Conservation (phyloP, 2,329 filamentous ascomycete species). For the Hortaea werneckii region DNA sequence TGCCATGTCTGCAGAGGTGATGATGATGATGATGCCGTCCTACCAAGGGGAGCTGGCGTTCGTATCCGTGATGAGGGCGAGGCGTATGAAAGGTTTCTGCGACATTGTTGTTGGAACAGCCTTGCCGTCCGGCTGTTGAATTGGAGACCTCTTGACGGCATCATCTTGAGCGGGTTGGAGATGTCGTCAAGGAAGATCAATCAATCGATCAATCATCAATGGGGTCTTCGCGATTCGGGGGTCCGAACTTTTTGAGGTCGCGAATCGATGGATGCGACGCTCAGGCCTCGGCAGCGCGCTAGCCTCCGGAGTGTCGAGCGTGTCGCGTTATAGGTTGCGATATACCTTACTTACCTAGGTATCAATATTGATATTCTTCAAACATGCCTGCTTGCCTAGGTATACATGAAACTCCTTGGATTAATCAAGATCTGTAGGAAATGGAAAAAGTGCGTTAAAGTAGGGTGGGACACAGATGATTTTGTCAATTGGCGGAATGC, state of each 20-base stretch:
- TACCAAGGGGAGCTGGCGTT: neutral
- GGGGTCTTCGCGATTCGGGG: neutral
- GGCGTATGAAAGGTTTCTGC: conserved; percentile 20
- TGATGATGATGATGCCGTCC: conserved; percentile 1
- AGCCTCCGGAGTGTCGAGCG: neutral
- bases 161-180: conserved; percentile 24
- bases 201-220: neutral
- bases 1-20: conserved; percentile 6
- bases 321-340: no score
- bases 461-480: no score
- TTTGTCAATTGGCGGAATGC: no score
- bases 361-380: no score
- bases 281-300: neutral
- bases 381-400: no score
- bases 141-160: conserved; percentile 39
- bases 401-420: no score
- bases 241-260: neutral
- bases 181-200: neutral
- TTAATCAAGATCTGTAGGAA: no score
- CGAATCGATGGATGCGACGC: neutral
- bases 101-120: conserved; percentile 14
- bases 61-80: conserved; percentile 5
- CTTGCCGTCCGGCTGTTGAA: conserved; percentile 17
- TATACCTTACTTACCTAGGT: no score
- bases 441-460: no score